These are phyloP conservation scores for Colletotrichum lupini DNA, from an alignment of 2,329 filamentous ascomycete genomes.

Conservation along the genomic window DNA sequence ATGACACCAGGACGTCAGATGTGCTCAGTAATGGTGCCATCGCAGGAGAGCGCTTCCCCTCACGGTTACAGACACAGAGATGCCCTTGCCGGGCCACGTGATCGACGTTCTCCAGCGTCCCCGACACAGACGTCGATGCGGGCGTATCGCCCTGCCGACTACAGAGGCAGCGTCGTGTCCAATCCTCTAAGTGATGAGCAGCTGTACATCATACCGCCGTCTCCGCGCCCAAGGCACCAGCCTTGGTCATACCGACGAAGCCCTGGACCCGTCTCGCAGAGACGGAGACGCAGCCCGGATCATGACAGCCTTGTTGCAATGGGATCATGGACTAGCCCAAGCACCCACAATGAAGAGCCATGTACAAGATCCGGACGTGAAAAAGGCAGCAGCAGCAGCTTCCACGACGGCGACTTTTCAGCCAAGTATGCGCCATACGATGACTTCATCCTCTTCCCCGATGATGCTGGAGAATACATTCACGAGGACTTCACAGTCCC, in stretches of 20 bases:
- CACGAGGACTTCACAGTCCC: not conserved
- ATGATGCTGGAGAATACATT: not conserved
- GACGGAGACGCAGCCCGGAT: not conserved
- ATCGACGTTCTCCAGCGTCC: not conserved
- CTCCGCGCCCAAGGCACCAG: not conserved
- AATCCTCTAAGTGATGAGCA: not conserved
- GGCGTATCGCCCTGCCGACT: not conserved
- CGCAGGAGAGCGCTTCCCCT: constrained; percentile 7
- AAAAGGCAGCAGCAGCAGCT: not conserved
- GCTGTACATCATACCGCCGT: not conserved
- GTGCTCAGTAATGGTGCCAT: not conserved
- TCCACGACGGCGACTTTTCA: not conserved
- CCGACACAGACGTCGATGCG: not conserved
- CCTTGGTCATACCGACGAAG: not conserved
- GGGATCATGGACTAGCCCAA: constrained; percentile 20
- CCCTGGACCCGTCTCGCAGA: not conserved
- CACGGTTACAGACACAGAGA: not conserved
- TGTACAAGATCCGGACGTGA: not conserved
- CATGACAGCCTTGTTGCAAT: constrained; percentile 13
- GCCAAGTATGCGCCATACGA: not conserved
- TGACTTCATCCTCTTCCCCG: constrained; percentile 25
- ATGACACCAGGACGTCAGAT: not conserved
- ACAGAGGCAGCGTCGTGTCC: not conserved
- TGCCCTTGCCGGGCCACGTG: not conserved
- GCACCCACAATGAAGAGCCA: too few relatives aligned